Conservation (phyloP, 2,329 filamentous ascomycete genomes). For the Colletotrichum siamense region DNA sequence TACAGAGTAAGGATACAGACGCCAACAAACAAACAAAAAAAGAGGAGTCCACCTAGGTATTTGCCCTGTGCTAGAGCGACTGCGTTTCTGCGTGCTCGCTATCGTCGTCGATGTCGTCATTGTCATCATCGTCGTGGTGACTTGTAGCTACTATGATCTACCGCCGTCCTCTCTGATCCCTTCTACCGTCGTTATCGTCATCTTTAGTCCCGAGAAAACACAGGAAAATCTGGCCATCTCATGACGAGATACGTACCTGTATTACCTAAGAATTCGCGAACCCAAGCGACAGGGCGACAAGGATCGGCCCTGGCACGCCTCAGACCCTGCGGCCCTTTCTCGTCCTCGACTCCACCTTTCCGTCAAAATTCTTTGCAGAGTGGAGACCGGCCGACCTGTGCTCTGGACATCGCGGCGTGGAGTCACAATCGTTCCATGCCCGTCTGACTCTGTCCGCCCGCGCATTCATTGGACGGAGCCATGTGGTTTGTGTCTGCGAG, state of each 20-base stretch:
- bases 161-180: neutral
- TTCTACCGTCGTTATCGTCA: neutral
- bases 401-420: constrained; percentile 6
- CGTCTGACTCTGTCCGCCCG: neutral
- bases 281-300: neutral
- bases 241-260: neutral
- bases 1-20: neutral
- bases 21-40: neutral
- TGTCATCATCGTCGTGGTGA: neutral
- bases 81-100: neutral
- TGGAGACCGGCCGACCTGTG: neutral
- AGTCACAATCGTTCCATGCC: neutral
- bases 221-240: neutral
- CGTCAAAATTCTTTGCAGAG: constrained; percentile 23
- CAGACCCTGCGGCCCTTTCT: neutral
- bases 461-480: neutral
- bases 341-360: constrained; percentile 11
- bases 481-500: neutral
- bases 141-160: neutral
- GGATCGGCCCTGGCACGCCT: neutral
- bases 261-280: neutral
- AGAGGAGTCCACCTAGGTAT: neutral
- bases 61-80: neutral
- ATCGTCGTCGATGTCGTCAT: neutral
- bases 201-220: neutral